Percentiles rank a stretch among this genome's conserved stretches.
These are phyloP conservation scores for Fusarium armeniacum DNA, from an alignment of 2,329 filamentous ascomycete genomes.

Conservation along the genomic window DNA sequence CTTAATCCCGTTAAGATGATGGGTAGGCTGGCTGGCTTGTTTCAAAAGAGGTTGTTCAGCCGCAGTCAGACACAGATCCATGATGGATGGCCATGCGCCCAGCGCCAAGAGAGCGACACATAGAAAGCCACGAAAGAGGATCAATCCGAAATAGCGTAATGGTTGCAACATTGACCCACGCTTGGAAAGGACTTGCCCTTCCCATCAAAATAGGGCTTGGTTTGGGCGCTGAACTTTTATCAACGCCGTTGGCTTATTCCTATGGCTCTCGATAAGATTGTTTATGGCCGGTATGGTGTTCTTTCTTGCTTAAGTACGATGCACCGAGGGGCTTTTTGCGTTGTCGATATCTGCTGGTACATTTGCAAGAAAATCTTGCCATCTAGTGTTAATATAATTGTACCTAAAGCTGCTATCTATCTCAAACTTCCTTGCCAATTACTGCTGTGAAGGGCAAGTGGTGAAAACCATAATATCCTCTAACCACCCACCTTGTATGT, in stretches of 20 bases:
- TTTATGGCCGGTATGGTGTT: background rate
- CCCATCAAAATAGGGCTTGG: background rate
- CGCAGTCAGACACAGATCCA: background rate
- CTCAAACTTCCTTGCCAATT: too few relatives aligned
- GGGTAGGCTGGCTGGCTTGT: background rate
- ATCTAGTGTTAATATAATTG: slow-evolving; percentile 18
- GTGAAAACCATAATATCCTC: background rate
- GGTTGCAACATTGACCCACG: background rate
- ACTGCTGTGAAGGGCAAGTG: background rate
- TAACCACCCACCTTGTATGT: too few relatives aligned
- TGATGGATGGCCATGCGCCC: background rate
- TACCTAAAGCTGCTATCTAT: background rate
- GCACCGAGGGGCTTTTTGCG: background rate
- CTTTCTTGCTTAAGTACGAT: too few relatives aligned
- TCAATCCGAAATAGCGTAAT: background rate
- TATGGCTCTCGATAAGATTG: background rate
- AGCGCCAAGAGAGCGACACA: background rate
- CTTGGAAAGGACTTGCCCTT: background rate
- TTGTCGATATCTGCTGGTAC: background rate
- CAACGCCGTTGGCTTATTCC: background rate
- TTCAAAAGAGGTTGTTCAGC: background rate
- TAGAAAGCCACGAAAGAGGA: background rate
- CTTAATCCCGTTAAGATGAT: background rate
- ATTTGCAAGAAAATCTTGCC: background rate
- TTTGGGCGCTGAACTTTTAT: background rate